A percentile compares a stretch with the other conserved stretches of the same genome.
Evolutionary conservation across 345 rosid species (phyloP).

Genomic region (Rhizophora apiculata): DNA sequence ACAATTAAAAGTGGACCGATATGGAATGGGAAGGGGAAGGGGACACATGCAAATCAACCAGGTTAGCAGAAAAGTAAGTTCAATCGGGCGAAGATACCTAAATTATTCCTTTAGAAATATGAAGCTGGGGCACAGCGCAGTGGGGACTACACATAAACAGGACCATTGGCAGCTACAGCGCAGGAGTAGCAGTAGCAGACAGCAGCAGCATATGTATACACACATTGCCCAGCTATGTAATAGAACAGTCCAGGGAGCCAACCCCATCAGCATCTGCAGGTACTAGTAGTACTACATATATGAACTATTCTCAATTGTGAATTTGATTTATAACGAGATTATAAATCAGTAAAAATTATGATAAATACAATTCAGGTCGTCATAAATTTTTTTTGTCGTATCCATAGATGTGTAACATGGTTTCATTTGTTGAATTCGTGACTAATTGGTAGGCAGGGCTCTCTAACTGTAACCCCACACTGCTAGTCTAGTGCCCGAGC

Average conservation of each 20-base stretch:
- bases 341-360: too few relatives aligned
- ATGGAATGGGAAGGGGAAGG: conserved; percentile 33
- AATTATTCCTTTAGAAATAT: conserved; percentile 28
- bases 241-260: neutral
- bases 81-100: conserved; percentile 27
- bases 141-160: conserved; percentile 10
- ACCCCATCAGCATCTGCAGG: neutral
- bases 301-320: too few relatives aligned
- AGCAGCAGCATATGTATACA: neutral
- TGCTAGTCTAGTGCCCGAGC: conserved; percentile 19
- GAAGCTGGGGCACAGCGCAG: neutral
- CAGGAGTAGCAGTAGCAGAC: neutral
- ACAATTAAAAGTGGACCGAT: conserved; percentile 30
- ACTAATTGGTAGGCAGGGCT: too few relatives aligned
- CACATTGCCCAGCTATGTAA: neutral
- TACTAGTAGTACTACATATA: too few relatives aligned
- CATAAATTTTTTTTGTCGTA: too few relatives aligned
- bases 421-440: too few relatives aligned
- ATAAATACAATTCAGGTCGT: too few relatives aligned
- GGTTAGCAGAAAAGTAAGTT: conserved; percentile 28
- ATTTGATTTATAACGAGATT: too few relatives aligned
- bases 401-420: too few relatives aligned
- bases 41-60: conserved; percentile 41
- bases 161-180: neutral
- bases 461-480: conserved; percentile 14